phyloP scores from a whole-genome alignment of 306 rosid genomes.

The Dalbergia oliveri region DNA sequence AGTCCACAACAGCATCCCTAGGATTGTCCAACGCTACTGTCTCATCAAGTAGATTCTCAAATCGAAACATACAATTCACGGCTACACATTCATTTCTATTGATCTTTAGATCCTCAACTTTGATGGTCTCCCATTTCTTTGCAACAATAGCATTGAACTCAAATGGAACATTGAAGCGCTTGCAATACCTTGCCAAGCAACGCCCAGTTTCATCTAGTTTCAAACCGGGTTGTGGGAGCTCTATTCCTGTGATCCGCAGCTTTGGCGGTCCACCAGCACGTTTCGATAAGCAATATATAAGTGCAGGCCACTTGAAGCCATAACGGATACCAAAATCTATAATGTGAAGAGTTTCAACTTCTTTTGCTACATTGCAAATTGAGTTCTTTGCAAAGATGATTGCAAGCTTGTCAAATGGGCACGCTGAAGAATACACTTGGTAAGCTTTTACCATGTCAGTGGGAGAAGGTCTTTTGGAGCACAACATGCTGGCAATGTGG shows the following conservation, averaged over 20 bases:
- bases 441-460: constrained; percentile 62
- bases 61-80: constrained; percentile 57
- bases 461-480: constrained; percentile 52
- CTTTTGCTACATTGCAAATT: constrained; percentile 45
- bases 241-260: constrained; percentile 79
- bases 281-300: constrained; percentile 55
- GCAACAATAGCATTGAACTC: constrained; percentile 64
- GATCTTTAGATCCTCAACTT: constrained; percentile 63
- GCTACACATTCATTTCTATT: constrained; percentile 54
- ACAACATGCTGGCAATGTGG: constrained; percentile 46
- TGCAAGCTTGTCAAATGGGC: constrained; percentile 63
- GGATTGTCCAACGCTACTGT: constrained; percentile 62
- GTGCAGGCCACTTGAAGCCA: constrained; percentile 81
- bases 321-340: constrained; percentile 74
- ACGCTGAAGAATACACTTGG: constrained; percentile 49
- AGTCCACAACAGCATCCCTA: constrained; percentile 59
- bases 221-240: constrained; percentile 65
- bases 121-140: constrained; percentile 67
- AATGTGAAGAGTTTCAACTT: constrained; percentile 56
- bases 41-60: constrained; percentile 68
- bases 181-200: constrained; percentile 64
- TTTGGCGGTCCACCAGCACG: constrained; percentile 68
- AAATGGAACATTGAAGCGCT: constrained; percentile 70
- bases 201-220: constrained; percentile 69
- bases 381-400: constrained; percentile 47